Evolutionary conservation across 768 basidiomycete genomes (phyloP), one percentile per base, ranked within the genome.

Genomic region (Gelatoporia subvermispora): DNA sequence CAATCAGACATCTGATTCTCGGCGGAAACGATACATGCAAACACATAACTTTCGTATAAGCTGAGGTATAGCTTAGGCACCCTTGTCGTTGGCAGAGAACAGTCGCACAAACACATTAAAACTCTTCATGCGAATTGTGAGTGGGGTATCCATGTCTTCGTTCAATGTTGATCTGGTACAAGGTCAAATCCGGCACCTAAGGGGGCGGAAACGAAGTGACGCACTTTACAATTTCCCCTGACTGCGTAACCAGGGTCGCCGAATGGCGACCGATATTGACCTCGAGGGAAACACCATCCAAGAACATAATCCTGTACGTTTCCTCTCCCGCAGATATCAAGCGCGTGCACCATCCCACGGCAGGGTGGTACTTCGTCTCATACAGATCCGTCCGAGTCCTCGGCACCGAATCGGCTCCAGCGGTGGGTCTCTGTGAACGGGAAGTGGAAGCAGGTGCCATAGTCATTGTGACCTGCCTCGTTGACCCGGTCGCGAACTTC

Each of bases 271-370:
- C 9, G 10, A 36, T 17, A 22, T 55, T 47, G 17, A 55, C 43
- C 35, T 44, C 51, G 28, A 49, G 23, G 16, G 51, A 40, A 35
- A 34, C 43, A 16, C 54, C 54, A 38, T 55, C 54, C 3, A 41
- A 39, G 24, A 52, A 48, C 47, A 55, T 52, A 13, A 55, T 16
- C 42, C 37, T 48, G 50, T 52, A 52, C 10, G 18, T 11, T 22
- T 34, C 39, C 20, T 21, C 35, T 18, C 31, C 40, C 3, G 8
- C 50, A 15, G 35, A 35, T 22, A 4, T 16, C 16, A 3, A 47
- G 18, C 53, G 50, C 13, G 42, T 37, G 23, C 54, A 52, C 54
- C 54, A 55, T 8, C 54, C 54, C 2, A 52, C 40, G 8, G 46
- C 37, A 13, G 51, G 47, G 7, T 52, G 36, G 31, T 48, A 55